Evolutionary conservation across 352 stramenopile genomes (phyloP), one percentile per base, ranked within the genome.

Genomic region (Globisporangium spiculum): DNA sequence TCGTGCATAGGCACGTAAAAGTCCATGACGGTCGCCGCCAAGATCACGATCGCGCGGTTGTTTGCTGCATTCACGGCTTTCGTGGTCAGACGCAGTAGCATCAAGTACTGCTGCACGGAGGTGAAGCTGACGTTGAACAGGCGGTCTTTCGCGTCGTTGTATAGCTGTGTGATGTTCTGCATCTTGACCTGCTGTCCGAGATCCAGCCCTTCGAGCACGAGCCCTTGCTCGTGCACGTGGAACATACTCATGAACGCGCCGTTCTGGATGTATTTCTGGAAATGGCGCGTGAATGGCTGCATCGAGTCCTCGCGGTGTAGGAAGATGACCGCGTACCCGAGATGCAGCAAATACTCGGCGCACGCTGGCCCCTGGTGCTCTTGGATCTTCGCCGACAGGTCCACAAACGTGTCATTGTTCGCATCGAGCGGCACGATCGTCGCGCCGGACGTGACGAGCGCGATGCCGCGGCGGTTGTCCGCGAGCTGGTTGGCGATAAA

Each of bases 181-280:
- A 93, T 83, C 63, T 85, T 80, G 72, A 84, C 52, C 67, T 88
- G 81, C 72, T 94, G 85, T 9, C 65, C 68, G 6, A 84, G 67
- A 54, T 91, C 81, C 20, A 93, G 69, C n/a, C 83, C 84, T 50
- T 90, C 83, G 60, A 93, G 67, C 65, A 86, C 79, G 30, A 91
- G 70, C 10, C 84, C 75, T 6, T 88, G 75, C 54, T 89, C 74
- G 30, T 81, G 72, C 66, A 90, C 63, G 44, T 79, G 74, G 50
- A 93, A 86, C 86, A 95, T 93, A 63, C 85, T 76, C 79, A 95
- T 90, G 66, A 95, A 93, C 50, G 81, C 83, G 58, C 84, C 87
- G 38, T 90, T 90, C 61, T 87, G 75, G 30, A 95, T 90, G 70
- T 88, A 93, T 73, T 86, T 86, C 56, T 92, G 81, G 65, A 96